These are phyloP conservation scores for Vaccinium darrowii DNA, from an alignment of 148 eudicot species.

Conservation along the genomic window DNA sequence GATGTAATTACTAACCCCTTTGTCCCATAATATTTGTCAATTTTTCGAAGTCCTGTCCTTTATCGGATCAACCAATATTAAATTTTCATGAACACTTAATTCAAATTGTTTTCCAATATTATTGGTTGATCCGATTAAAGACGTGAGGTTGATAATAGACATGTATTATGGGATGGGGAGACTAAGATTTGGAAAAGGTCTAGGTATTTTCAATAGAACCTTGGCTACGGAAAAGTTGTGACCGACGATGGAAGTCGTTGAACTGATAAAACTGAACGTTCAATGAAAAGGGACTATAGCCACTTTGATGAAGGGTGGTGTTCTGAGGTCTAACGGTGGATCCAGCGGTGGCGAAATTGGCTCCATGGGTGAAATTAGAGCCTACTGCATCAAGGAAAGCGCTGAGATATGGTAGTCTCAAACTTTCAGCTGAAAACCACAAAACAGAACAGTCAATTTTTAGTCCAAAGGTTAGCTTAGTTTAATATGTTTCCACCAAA, in stretches of 20 bases:
- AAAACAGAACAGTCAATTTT: neutral
- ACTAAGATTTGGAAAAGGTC: too few relatives aligned
- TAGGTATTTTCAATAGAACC: conserved; percentile 31
- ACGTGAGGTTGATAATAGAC: neutral
- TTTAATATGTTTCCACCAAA: neutral
- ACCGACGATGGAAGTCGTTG: conserved; percentile 67
- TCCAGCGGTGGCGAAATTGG: conserved; percentile 89
- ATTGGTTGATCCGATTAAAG: neutral
- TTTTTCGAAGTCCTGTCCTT: neutral
- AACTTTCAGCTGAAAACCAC: conserved; percentile 55
- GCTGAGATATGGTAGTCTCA: conserved; percentile 58
- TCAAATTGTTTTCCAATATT: neutral
- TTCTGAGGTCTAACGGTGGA: conserved; percentile 88
- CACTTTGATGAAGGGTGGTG: conserved; percentile 62
- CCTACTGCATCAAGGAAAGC: conserved; percentile 81
- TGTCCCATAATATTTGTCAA: neutral
- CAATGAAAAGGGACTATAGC: conserved; percentile 76
- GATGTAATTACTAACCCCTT: neutral
- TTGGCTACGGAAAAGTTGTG: conserved; percentile 60
- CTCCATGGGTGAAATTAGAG: conserved; percentile 87
- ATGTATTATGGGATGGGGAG: neutral
- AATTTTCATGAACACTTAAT: neutral
- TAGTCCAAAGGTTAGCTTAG: neutral
- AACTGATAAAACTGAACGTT: conserved; percentile 63
- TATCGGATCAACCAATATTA: neutral